Evolutionary conservation across 2,329 filamentous ascomycete genomes (phyloP).

Genomic region (Verticillium tricorpus): DNA sequence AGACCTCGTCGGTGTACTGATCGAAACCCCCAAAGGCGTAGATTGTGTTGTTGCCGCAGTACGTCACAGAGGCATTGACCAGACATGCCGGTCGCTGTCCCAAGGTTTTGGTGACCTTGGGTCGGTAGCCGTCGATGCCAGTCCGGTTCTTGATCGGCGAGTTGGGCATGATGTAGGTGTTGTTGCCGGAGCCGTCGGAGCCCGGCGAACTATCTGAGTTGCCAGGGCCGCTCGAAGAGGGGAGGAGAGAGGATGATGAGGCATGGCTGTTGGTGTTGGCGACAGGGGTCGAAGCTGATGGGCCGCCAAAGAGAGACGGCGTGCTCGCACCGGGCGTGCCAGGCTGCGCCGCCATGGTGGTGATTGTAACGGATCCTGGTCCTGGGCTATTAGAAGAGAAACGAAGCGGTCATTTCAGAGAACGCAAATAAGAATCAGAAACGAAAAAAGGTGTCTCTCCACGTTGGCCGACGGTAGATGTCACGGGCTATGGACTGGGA

Average conservation of each 20-base stretch:
- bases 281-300: background rate
- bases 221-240: slow-evolving; percentile 1
- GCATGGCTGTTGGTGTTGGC: background rate
- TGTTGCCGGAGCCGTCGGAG: slow-evolving; percentile 56
- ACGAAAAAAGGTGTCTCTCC: background rate
- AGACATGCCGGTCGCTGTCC: slow-evolving; percentile 86
- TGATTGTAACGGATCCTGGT: background rate
- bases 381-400: slow-evolving; percentile 31
- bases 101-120: slow-evolving; percentile 73
- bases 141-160: slow-evolving; percentile 67
- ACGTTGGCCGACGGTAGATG: background rate
- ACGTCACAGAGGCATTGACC: slow-evolving; percentile 98
- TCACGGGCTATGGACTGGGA: background rate
- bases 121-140: slow-evolving; percentile 71
- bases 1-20: slow-evolving; percentile 97
- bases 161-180: slow-evolving; percentile 88
- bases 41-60: slow-evolving; percentile 94
- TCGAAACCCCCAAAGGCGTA: slow-evolving; percentile 98
- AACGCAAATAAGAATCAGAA: background rate
- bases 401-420: background rate
- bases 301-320: slow-evolving; percentile 1
- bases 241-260: background rate
- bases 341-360: background rate
- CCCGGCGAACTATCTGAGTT: slow-evolving; percentile 44
- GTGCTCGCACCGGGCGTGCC: background rate